A percentile compares a stretch with the other conserved stretches of the same genome.
Evolutionary conservation across 371 early-diverging fungal species (phyloP).

Genomic region (Ordospora pajunii): DNA sequence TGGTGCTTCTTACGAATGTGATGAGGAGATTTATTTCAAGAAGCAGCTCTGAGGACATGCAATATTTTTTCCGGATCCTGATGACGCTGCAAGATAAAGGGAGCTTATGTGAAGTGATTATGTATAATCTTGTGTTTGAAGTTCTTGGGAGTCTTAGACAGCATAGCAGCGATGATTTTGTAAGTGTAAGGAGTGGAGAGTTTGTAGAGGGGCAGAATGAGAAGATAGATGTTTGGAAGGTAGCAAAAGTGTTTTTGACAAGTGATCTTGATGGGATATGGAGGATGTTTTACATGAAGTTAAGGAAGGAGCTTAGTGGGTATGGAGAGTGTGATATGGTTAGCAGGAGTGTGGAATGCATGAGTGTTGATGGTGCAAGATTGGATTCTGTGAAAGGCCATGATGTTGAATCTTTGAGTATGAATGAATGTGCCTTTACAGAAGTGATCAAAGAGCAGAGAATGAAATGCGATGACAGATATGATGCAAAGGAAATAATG

Average conservation of each 20-base stretch:
- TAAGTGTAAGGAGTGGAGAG: background rate
- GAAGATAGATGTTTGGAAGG: background rate
- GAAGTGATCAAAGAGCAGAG: no score
- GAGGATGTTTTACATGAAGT: constrained; percentile 23
- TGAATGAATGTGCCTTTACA: no score
- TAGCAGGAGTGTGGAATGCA: no score
- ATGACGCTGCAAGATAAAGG: constrained; percentile 24
- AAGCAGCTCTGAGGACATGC: constrained; percentile 1
- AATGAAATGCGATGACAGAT: no score
- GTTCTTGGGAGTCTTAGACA: background rate
- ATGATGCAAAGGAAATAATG: background rate
- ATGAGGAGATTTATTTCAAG: constrained; percentile 12
- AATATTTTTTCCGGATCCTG: constrained; percentile 27
- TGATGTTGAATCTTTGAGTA: no score
- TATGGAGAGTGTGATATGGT: background rate
- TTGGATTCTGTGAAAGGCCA: no score
- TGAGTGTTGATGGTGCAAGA: no score
- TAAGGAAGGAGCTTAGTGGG: background rate
- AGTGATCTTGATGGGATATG: constrained; percentile 21
- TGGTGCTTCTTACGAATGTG: background rate
- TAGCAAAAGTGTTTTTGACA: constrained; percentile 15
- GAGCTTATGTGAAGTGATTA: constrained; percentile 7
- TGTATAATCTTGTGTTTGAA: constrained; percentile 25
- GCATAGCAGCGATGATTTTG: background rate
- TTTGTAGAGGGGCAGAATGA: background rate